Evolutionary conservation across 371 early-diverging fungal genomes (phyloP).

Genomic region (Apophysomyces ossiformis): DNA sequence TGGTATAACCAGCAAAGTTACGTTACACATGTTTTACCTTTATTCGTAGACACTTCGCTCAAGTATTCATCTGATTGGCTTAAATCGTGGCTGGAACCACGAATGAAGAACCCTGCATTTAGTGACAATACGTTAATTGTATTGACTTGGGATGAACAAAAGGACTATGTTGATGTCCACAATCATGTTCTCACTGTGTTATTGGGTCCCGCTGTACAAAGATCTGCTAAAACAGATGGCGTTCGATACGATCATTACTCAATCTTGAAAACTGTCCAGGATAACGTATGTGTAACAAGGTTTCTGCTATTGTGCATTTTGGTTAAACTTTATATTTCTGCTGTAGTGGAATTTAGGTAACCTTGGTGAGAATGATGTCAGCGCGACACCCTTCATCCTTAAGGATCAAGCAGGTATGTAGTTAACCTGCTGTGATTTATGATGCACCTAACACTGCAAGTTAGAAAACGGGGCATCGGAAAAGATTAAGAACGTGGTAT

Average conservation of each 20-base stretch:
- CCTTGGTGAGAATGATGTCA: conserved; percentile 25
- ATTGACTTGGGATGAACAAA: conserved; percentile 52
- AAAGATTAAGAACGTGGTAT: conserved; percentile 41
- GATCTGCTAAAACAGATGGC: conserved; percentile 14
- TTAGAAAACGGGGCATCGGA: conserved; percentile 29
- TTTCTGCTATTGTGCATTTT: background rate
- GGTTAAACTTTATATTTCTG: background rate
- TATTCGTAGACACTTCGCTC: conserved; percentile 35
- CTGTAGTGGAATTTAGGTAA: conserved; percentile 33
- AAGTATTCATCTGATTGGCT: conserved; percentile 47
- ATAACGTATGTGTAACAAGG: conserved; percentile 15
- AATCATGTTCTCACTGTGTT: conserved; percentile 42
- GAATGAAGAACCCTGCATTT: conserved; percentile 37
- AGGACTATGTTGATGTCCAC: conserved; percentile 17
- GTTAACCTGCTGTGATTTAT: background rate
- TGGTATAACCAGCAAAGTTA: conserved; percentile 12
- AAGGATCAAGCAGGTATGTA: conserved; percentile 15
- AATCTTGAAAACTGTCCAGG: conserved; percentile 15
- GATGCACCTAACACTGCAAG: background rate
- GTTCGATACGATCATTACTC: conserved; percentile 18
- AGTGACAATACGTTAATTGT: conserved; percentile 47
- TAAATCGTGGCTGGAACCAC: conserved; percentile 44
- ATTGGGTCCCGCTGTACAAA: conserved; percentile 39
- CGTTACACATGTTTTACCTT: background rate
- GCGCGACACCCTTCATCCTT: conserved; percentile 15